Evolutionary conservation across 805 yeast genomes (phyloP).

Genomic region (Candida jianshihensis): DNA sequence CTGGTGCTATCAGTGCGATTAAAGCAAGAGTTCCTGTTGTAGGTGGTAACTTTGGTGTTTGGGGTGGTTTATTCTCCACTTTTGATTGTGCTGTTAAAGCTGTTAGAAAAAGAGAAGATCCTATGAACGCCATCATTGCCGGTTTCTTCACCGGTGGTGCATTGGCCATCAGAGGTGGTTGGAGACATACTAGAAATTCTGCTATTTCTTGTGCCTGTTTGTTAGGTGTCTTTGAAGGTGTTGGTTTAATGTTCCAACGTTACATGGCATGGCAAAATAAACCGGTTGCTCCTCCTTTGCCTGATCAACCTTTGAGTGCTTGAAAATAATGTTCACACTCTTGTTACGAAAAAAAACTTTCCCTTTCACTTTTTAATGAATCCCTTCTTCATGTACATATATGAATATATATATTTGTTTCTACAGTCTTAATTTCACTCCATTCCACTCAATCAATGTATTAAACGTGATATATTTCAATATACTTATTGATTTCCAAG

Average conservation of each 20-base stretch:
- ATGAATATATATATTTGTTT: not conserved
- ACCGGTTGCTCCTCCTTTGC: constrained; percentile 57
- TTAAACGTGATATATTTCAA: too few relatives aligned
- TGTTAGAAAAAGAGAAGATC: constrained; percentile 95
- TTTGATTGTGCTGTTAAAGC: constrained; percentile 95
- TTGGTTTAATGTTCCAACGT: constrained; percentile 92
- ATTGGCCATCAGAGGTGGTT: constrained; percentile 96
- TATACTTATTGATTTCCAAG: too few relatives aligned
- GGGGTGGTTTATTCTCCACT: constrained; percentile 98
- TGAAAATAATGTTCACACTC: not conserved
- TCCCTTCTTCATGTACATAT: not conserved
- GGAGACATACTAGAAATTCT: constrained; percentile 92
- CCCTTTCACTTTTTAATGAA: not conserved
- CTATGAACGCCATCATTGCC: constrained; percentile 96
- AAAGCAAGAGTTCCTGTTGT: constrained; percentile 97
- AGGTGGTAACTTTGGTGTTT: constrained; percentile 98
- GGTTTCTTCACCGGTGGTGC: constrained; percentile 99
- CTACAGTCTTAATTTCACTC: not conserved
- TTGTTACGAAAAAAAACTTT: not conserved
- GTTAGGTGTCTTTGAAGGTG: constrained; percentile 96
- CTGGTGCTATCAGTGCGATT: constrained; percentile 84
- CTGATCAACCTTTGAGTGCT: constrained; percentile 26
- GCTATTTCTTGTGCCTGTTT: constrained; percentile 97
- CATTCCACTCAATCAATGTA: too few relatives aligned
- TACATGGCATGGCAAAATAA: constrained; percentile 78